phyloP scores from a whole-genome alignment of 148 eudicot genomes.

The Vaccinium darrowii region DNA sequence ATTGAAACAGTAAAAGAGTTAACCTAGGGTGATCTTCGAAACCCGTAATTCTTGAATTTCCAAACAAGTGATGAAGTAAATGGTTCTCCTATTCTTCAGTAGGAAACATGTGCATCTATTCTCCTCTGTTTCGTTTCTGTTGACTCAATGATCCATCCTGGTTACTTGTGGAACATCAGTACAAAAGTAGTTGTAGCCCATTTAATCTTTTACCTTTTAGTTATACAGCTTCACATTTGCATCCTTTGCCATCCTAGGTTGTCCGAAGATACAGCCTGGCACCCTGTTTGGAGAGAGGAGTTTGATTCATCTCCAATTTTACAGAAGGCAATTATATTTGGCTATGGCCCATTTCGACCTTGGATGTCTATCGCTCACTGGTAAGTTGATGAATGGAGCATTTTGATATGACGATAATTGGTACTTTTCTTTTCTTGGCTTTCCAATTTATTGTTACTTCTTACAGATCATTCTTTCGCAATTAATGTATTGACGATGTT shows the following conservation, averaged over 20 bases:
- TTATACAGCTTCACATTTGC: background rate
- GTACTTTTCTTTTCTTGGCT: background rate
- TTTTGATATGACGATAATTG: background rate
- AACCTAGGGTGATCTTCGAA: background rate
- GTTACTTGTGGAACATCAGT: background rate
- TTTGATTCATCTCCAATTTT: conserved; percentile 49
- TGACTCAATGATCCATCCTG: background rate
- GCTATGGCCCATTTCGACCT: conserved; percentile 84
- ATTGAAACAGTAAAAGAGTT: background rate
- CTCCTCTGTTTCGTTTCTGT: background rate
- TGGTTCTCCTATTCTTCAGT: background rate
- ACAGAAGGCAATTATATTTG: conserved; percentile 70
- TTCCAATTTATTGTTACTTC: background rate
- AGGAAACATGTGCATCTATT: background rate
- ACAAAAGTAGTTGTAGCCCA: background rate
- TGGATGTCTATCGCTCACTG: conserved; percentile 94
- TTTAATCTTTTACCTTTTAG: background rate
- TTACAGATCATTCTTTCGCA: background rate
- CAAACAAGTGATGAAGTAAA: background rate
- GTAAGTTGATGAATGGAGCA: conserved; percentile 32
- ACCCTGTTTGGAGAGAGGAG: conserved; percentile 60
- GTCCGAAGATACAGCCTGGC: conserved; percentile 90
- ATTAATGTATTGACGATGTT: conserved; percentile 7
- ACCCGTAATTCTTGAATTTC: background rate
- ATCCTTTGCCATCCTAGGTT: conserved; percentile 43